Percentiles rank a stretch among this genome's conserved stretches.
Conservation (phyloP, 192 early-diverging fungal genomes). For the Dispira parvispora region DNA sequence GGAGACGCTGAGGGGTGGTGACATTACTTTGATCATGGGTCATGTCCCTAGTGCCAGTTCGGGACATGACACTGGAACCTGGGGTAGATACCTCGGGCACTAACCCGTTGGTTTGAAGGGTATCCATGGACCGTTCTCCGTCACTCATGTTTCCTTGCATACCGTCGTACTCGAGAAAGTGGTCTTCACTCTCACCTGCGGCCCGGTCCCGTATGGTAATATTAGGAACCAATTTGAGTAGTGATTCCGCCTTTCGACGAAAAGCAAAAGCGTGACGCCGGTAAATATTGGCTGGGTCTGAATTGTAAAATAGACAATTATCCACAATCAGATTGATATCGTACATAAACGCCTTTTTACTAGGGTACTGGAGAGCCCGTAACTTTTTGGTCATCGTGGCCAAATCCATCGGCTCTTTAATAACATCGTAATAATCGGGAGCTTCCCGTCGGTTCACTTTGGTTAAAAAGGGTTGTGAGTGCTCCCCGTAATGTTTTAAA, state of each 20-base stretch:
- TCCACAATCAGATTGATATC: slow-evolving; percentile 82
- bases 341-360: slow-evolving; percentile 72
- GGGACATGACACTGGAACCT: background rate
- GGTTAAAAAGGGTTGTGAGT: slow-evolving; percentile 67
- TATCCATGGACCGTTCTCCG: slow-evolving; percentile 7
- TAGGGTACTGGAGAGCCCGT: slow-evolving; percentile 57
- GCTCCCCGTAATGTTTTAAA: slow-evolving; percentile 65
- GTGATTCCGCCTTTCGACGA: slow-evolving; percentile 50
- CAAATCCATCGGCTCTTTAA: slow-evolving; percentile 92
- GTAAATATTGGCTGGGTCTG: slow-evolving; percentile 73
- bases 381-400: slow-evolving; percentile 80
- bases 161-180: slow-evolving; percentile 32
- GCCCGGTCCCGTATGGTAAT: slow-evolving; percentile 49
- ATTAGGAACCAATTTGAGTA: slow-evolving; percentile 72
- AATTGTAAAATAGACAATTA: slow-evolving; percentile 88
- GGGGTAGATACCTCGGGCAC: slow-evolving; percentile 6
- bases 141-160: slow-evolving; percentile 32
- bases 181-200: slow-evolving; percentile 36
- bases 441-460: slow-evolving; percentile 80
- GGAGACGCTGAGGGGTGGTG: background rate
- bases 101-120: background rate
- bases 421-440: slow-evolving; percentile 87
- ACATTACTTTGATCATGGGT: background rate
- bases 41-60: background rate
- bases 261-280: slow-evolving; percentile 69